These are phyloP conservation scores for Candida tropicalis DNA, from an alignment of 1,139 yeast species.

Conservation along the genomic window DNA sequence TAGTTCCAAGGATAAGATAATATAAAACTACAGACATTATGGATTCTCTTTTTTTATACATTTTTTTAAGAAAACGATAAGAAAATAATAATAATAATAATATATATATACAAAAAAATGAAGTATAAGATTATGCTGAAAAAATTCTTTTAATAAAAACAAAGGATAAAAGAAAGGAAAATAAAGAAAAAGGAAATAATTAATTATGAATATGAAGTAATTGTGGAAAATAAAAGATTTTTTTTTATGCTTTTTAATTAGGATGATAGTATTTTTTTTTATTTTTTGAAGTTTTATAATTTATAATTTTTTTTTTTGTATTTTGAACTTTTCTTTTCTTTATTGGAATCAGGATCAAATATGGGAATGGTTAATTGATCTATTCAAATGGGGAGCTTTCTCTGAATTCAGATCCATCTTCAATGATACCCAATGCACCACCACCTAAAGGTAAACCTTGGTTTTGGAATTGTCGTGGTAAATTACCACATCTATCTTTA, in stretches of 20 bases:
- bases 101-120: conserved; percentile 2
- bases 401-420: conserved; percentile 19
- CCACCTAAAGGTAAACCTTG: conserved; percentile 19
- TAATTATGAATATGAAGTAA: too few relatives aligned
- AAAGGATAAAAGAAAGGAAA: background rate
- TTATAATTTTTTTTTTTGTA: too few relatives aligned
- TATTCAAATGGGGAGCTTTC: conserved; percentile 6
- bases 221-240: too few relatives aligned
- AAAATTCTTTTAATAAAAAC: background rate
- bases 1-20: conserved; percentile 28
- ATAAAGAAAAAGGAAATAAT: too few relatives aligned
- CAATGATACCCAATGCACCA: conserved; percentile 21
- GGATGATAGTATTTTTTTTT: too few relatives aligned
- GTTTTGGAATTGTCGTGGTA: conserved; percentile 57
- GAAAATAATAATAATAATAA: background rate
- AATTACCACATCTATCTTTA: conserved; percentile 89
- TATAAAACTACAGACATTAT: background rate
- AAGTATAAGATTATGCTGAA: conserved; percentile 1
- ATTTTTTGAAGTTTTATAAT: too few relatives aligned
- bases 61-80: background rate
- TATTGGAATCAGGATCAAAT: too few relatives aligned
- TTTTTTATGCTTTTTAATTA: too few relatives aligned
- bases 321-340: too few relatives aligned
- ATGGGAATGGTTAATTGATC: too few relatives aligned
- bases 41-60: background rate